Conservation (phyloP, 805 yeast genomes). For the Babjeviella inositovora region DNA sequence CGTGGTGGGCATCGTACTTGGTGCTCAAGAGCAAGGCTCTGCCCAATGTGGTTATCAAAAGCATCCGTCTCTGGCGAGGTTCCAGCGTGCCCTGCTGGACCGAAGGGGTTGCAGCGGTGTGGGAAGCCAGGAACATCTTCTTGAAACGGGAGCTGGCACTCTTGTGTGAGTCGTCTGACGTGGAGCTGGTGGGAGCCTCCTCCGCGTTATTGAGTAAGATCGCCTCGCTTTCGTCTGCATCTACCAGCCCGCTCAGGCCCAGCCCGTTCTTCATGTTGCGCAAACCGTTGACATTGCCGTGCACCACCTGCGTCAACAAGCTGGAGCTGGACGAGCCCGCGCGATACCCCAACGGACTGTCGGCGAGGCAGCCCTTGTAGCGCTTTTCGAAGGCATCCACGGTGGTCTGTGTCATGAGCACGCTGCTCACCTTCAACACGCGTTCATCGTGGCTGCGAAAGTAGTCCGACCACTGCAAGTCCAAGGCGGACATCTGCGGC, state of each 20-base stretch:
- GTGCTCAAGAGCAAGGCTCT: conserved; percentile 38
- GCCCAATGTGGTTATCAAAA: conserved; percentile 48
- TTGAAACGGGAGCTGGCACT: conserved; percentile 6
- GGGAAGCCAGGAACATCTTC: conserved; percentile 6
- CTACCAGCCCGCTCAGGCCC: conserved; percentile 9
- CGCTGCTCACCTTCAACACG: conserved; percentile 38
- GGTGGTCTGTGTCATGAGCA: conserved; percentile 22
- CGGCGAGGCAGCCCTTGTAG: conserved; percentile 37
- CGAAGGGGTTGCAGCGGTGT: too few relatives aligned
- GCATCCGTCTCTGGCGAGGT: conserved; percentile 26
- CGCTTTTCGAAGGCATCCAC: conserved; percentile 40
- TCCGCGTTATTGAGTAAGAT: conserved; percentile 6
- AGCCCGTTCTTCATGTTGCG: conserved; percentile 11
- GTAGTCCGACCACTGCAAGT: conserved; percentile 40
- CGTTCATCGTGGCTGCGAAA: conserved; percentile 43
- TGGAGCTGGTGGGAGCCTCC: conserved; percentile 3
- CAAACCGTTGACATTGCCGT: conserved; percentile 22
- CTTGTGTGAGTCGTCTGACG: conserved; percentile 2
- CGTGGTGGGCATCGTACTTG: conserved; percentile 14
- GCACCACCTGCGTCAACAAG: conserved; percentile 23
- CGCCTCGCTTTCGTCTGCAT: conserved; percentile 9
- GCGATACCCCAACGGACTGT: conserved; percentile 38
- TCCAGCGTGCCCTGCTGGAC: conserved; percentile 10
- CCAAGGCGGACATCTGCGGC: conserved; percentile 33
- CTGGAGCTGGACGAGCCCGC: conserved; percentile 18